A percentile compares a stretch with the other conserved stretches of the same genome.
phyloP scores from a whole-genome alignment of 139 green algal species.

The Spirogloea muscicola region DNA sequence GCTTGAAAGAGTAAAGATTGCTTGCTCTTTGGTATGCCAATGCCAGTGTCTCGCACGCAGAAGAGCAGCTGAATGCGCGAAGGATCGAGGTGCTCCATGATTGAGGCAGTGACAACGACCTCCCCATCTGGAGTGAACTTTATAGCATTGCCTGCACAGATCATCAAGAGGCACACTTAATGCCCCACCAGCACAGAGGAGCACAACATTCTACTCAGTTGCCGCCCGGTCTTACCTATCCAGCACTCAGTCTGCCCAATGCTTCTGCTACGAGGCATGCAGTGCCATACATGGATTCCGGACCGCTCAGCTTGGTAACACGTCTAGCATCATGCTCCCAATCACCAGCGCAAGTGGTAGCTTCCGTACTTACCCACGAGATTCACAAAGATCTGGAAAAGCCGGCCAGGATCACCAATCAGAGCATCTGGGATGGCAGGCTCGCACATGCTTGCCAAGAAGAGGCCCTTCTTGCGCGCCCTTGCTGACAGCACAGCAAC shows the following conservation, averaged over 20 bases:
- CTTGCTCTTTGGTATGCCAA: constrained; percentile 29
- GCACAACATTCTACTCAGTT: too few species aligned
- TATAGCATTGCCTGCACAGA: constrained; percentile 24
- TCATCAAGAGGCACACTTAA: too few species aligned
- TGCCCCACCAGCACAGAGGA: too few species aligned
- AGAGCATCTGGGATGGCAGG: constrained; percentile 9
- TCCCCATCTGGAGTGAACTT: constrained; percentile 34
- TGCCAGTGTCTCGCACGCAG: constrained; percentile 15
- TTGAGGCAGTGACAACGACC: constrained; percentile 4
- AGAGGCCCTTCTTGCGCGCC: constrained; percentile 22
- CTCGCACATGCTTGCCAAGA: background rate
- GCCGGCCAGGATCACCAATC: constrained; percentile 24
- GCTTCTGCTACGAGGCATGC: too few species aligned
- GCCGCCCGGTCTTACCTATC: too few species aligned
- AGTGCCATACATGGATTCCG: too few species aligned
- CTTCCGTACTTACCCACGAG: constrained; percentile 23
- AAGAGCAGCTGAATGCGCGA: constrained; percentile 11
- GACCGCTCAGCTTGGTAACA: too few species aligned
- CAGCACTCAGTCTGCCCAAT: too few species aligned
- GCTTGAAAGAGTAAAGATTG: constrained; percentile 36
- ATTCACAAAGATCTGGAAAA: constrained; percentile 42
- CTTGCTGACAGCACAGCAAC: constrained; percentile 19
- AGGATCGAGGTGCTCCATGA: background rate
- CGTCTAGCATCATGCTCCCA: too few species aligned
- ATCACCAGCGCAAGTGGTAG: too few species aligned